A percentile compares a stretch with the other conserved stretches of the same genome.
phyloP scores from a whole-genome alignment of 257 asterid genomes.

The Jasminum sambac region DNA sequence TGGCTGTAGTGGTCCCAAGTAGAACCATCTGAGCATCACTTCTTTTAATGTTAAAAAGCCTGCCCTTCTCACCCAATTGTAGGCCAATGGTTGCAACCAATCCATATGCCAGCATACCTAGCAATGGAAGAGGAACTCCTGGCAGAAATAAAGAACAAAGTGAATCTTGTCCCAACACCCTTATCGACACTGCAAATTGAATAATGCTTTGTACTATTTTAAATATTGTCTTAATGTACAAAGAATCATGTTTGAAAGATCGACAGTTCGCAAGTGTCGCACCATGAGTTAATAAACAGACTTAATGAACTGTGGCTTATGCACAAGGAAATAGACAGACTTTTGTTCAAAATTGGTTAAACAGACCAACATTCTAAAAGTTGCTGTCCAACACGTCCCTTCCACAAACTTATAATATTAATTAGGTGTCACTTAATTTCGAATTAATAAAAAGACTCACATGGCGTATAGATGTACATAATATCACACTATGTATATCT shows the following conservation, averaged over 20 bases:
- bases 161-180: constrained; percentile 22
- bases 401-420: no score
- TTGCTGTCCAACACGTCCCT: no score
- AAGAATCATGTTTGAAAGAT: background rate
- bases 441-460: no score
- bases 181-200: constrained; percentile 17
- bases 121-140: constrained; percentile 90
- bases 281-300: background rate
- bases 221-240: constrained; percentile 8
- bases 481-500: no score
- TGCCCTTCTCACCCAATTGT: constrained; percentile 49
- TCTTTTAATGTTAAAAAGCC: constrained; percentile 44
- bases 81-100: constrained; percentile 64
- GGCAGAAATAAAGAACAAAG: constrained; percentile 32
- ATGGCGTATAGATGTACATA: no score
- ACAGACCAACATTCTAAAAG: no score
- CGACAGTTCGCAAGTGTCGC: background rate
- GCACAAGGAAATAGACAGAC: no score
- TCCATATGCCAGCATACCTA: constrained; percentile 94
- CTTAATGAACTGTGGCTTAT: no score
- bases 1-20: constrained; percentile 71
- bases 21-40: constrained; percentile 53
- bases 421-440: no score
- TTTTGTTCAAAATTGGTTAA: no score
- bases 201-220: constrained; percentile 13